Evolutionary conservation across 208 protist species (phyloP).

Genomic region (Trypanosoma conorhini): DNA sequence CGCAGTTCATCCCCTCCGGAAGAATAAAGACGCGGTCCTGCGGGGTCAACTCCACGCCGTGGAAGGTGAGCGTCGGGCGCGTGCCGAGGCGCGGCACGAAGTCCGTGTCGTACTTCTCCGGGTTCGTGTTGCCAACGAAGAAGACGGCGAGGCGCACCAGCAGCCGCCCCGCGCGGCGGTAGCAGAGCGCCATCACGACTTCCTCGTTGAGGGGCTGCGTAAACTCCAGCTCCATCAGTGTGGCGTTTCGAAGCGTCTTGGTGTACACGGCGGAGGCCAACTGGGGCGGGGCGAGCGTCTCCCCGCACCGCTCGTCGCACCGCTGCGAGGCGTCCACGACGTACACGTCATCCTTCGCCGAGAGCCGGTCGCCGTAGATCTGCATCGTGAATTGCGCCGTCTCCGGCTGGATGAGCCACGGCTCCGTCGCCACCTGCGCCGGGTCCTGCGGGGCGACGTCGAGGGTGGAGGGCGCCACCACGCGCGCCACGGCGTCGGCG

Average conservation of each 20-base stretch:
- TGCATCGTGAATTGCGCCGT: constrained; percentile 43
- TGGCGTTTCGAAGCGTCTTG: constrained; percentile 44
- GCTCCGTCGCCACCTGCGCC: constrained; percentile 35
- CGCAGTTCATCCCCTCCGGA: constrained; percentile 38
- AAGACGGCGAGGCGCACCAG: constrained; percentile 59
- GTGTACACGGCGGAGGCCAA: constrained; percentile 45
- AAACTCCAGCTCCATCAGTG: constrained; percentile 50
- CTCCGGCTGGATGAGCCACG: constrained; percentile 53
- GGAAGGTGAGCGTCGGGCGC: constrained; percentile 70
- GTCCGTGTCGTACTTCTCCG: constrained; percentile 58
- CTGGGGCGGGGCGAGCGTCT: constrained; percentile 45
- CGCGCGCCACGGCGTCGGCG: constrained; percentile 49
- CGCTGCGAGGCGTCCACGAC: constrained; percentile 43
- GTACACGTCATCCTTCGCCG: constrained; percentile 56
- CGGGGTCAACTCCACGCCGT: constrained; percentile 47
- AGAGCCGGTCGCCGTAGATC: constrained; percentile 53
- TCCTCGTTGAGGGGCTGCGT: constrained; percentile 4
- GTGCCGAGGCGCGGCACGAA: constrained; percentile 83
- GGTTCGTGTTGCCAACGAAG: constrained; percentile 64
- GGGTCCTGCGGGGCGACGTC: constrained; percentile 56
- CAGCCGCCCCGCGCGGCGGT: constrained; percentile 57
- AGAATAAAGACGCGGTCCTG: constrained; percentile 72
- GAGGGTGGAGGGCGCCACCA: constrained; percentile 21
- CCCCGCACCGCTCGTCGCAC: constrained; percentile 75
- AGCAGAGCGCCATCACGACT: constrained; percentile 73